Conservation (phyloP, 305 asterid species). For the Fraxinus velutina region DNA sequence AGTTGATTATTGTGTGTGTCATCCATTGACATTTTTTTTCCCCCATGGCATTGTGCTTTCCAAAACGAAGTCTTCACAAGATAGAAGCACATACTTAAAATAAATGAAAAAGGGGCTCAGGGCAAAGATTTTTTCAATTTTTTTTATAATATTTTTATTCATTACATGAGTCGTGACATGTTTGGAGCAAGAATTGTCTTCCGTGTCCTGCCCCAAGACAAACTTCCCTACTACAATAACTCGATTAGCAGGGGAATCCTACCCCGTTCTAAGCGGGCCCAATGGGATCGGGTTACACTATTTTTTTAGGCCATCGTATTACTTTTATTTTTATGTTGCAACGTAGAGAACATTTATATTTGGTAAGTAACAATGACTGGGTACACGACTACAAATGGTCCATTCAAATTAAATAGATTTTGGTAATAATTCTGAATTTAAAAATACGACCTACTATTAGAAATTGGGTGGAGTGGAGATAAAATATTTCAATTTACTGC, state of each 20-base stretch:
- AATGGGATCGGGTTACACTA: not conserved
- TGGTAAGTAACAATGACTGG: not conserved
- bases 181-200: not conserved
- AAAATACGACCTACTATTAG: not conserved
- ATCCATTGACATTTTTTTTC: not conserved
- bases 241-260: not conserved
- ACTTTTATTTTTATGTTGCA: not conserved
- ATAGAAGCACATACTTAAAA: not conserved
- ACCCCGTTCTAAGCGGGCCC: not conserved
- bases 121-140: not conserved
- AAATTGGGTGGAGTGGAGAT: not conserved
- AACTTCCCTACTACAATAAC: not conserved
- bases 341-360: not conserved
- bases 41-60: not conserved
- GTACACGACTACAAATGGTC: not conserved
- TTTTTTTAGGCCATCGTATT: not conserved
- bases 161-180: not conserved
- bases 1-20: not conserved
- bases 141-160: not conserved
- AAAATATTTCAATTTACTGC: not conserved
- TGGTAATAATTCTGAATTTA: not conserved
- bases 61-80: not conserved
- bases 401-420: not conserved
- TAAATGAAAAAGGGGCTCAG: not conserved
- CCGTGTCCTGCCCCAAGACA: not conserved